A percentile compares a stretch with the other conserved stretches of the same genome.
Conservation (phyloP, 768 basidiomycete genomes). For the Amyloporia xantha region DNA sequence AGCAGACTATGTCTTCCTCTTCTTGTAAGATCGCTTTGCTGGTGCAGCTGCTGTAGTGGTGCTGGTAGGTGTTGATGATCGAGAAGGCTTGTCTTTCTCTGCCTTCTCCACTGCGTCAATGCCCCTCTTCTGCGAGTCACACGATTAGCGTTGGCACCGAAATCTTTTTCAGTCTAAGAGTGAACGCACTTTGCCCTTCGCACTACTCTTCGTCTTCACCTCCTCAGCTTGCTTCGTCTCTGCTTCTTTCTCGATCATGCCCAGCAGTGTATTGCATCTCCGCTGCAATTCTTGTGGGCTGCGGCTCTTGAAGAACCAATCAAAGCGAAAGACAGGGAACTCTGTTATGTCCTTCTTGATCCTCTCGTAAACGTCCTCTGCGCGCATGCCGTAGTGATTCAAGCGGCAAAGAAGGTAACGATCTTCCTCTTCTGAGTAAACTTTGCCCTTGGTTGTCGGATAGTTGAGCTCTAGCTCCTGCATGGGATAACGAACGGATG, state of each 20-base stretch:
- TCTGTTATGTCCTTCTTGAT: constrained; percentile 97
- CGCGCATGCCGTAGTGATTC: constrained; percentile 83
- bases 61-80: constrained; percentile 56
- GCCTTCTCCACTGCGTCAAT: constrained; percentile 59
- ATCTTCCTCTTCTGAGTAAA: constrained; percentile 96
- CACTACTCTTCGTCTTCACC: constrained; percentile 50
- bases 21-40: constrained; percentile 57
- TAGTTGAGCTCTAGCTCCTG: constrained; percentile 96
- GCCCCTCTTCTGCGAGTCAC: constrained; percentile 51
- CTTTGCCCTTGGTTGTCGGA: constrained; percentile 92
- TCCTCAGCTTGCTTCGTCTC: constrained; percentile 60
- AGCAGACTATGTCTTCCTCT: constrained; percentile 50
- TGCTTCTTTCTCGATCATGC: constrained; percentile 92
- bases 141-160: not conserved
- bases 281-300: constrained; percentile 85
- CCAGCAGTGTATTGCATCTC: constrained; percentile 78
- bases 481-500: constrained; percentile 83
- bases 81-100: constrained; percentile 40
- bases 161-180: not conserved
- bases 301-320: constrained; percentile 97
- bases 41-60: constrained; percentile 36
- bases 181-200: constrained; percentile 43
- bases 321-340: constrained; percentile 95
- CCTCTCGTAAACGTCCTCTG: constrained; percentile 86
- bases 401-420: constrained; percentile 88